Percentiles rank a stretch among this genome's conserved stretches.
Evolutionary conservation across 148 eudicot species (phyloP).

Genomic region (Euryodendron excelsum): DNA sequence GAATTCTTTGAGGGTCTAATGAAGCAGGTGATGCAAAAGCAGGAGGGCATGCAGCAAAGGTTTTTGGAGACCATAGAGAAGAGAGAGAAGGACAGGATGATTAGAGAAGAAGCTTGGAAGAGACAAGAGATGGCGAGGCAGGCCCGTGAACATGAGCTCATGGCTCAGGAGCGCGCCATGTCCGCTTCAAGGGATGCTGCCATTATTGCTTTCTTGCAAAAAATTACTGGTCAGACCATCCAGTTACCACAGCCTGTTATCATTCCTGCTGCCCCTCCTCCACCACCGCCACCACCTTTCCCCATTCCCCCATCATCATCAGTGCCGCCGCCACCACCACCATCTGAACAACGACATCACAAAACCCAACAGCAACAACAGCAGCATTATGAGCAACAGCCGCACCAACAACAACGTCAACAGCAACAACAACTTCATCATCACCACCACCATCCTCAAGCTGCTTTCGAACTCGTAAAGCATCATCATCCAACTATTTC

Average conservation of each 20-base stretch:
- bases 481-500: background rate
- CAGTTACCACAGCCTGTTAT: background rate
- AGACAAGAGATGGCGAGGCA: conserved; percentile 20
- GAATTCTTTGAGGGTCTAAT: conserved; percentile 19
- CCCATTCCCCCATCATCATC: background rate
- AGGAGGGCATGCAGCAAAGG: conserved; percentile 18
- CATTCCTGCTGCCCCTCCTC: background rate
- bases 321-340: background rate
- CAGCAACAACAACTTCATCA: background rate
- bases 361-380: background rate
- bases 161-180: conserved; percentile 18
- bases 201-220: conserved; percentile 16
- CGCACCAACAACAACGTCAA: background rate
- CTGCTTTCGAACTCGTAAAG: background rate
- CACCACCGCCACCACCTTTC: background rate
- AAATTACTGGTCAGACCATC: conserved; percentile 16
- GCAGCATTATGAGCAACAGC: background rate
- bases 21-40: conserved; percentile 19
- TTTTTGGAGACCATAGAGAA: conserved; percentile 19
- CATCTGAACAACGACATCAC: background rate
- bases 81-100: conserved; percentile 20
- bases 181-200: conserved; percentile 22
- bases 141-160: conserved; percentile 16
- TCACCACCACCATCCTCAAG: background rate
- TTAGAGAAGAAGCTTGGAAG: conserved; percentile 20